Percentiles rank a stretch among this genome's conserved stretches.
Evolutionary conservation across 495 filamentous ascomycete species (phyloP).

Genomic region (Penicillium roqueforti): DNA sequence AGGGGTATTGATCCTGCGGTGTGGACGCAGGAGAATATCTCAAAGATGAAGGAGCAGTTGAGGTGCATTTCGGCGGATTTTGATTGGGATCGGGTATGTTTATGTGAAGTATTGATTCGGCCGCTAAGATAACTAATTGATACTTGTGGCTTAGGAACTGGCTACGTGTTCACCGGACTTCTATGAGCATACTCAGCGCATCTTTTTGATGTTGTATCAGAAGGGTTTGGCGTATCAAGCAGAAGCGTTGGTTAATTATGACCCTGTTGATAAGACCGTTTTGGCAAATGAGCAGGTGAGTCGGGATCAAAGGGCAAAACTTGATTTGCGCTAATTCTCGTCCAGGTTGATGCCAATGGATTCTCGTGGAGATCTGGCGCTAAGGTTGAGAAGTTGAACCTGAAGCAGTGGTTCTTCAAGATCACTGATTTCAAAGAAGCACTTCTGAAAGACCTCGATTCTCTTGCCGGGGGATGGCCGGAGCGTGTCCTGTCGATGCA

Average conservation of each 20-base stretch:
- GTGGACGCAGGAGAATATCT: constrained; percentile 79
- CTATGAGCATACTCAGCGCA: constrained; percentile 82
- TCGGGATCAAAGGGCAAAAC: neutral
- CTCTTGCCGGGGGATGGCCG: constrained; percentile 66
- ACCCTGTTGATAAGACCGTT: constrained; percentile 84
- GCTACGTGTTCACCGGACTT: constrained; percentile 78
- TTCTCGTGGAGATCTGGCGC: constrained; percentile 85
- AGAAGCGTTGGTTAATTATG: constrained; percentile 81
- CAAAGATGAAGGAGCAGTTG: constrained; percentile 78
- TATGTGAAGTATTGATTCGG: neutral
- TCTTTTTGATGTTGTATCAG: constrained; percentile 72
- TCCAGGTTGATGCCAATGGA: constrained; percentile 68
- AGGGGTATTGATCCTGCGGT: constrained; percentile 68
- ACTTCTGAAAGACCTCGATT: constrained; percentile 68
- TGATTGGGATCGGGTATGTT: constrained; percentile 74
- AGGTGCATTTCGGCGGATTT: constrained; percentile 70
- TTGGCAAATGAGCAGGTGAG: constrained; percentile 77
- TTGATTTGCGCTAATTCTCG: constrained; percentile 7
- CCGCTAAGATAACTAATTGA: constrained; percentile 4
- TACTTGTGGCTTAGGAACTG: constrained; percentile 56
- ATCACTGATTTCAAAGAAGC: constrained; percentile 74
- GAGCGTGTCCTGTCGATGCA: constrained; percentile 80
- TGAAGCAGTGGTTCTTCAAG: constrained; percentile 88
- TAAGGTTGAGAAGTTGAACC: constrained; percentile 70
- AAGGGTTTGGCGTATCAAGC: constrained; percentile 72